phyloP scores from a whole-genome alignment of 176 grass and related monocot genomes.

The Elaeis guineensis region DNA sequence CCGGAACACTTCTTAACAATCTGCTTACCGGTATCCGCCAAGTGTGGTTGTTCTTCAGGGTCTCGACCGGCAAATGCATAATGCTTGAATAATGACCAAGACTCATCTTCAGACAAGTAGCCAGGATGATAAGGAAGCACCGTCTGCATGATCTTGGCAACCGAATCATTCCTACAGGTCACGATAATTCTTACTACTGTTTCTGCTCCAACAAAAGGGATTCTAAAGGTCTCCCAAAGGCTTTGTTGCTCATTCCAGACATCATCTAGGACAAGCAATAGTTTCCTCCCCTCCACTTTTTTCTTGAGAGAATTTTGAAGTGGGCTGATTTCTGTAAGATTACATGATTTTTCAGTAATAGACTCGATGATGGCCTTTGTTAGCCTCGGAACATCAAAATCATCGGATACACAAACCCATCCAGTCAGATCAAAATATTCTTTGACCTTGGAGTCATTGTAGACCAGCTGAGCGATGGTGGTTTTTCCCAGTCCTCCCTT shows the following conservation, averaged over 20 bases:
- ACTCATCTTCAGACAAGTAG: conserved; percentile 10
- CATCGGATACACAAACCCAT: conserved; percentile 35
- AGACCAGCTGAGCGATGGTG: conserved; percentile 36
- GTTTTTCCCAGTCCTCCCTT: too few species aligned
- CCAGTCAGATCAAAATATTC: conserved; percentile 19
- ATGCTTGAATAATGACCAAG: conserved; percentile 21
- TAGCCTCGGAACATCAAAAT: conserved; percentile 32
- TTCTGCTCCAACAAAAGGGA: conserved; percentile 8
- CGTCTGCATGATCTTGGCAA: conserved; percentile 23
- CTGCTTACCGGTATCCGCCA: conserved; percentile 7
- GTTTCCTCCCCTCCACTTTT: background rate
- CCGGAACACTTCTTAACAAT: conserved; percentile 32
- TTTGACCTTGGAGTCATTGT: conserved; percentile 12
- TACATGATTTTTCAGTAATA: background rate
- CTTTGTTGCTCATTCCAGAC: conserved; percentile 16
- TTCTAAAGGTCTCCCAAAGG: conserved; percentile 19
- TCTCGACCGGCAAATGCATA: conserved; percentile 26
- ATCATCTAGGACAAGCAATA: conserved; percentile 42
- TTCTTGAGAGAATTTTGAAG: conserved; percentile 7
- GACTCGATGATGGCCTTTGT: conserved; percentile 13
- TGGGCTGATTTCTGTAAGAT: background rate
- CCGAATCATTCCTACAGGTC: conserved; percentile 29
- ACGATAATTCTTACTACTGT: conserved; percentile 22
- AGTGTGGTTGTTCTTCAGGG: background rate
- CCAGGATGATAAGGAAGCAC: background rate